phyloP scores from a whole-genome alignment of 192 early-diverging fungal species.

The Backusella westeae region DNA sequence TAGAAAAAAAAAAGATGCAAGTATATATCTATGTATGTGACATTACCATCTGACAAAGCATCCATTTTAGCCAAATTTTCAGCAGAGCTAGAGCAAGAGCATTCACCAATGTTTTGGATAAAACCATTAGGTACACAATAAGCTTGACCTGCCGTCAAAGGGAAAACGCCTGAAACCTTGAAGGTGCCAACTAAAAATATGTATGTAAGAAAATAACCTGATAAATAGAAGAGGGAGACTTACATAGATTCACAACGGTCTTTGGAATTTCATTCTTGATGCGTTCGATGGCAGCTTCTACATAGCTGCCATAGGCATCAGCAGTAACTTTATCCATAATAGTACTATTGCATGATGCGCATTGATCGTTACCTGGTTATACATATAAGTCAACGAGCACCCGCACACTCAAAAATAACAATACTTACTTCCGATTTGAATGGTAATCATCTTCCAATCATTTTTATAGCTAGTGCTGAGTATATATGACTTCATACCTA shows the following conservation, averaged over 20 bases:
- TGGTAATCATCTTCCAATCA: conserved; percentile 17
- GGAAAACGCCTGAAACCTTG: conserved; percentile 19
- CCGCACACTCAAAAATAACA: neutral
- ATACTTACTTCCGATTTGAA: conserved; percentile 27
- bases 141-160: conserved; percentile 6
- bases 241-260: conserved; percentile 21
- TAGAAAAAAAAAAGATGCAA: neutral
- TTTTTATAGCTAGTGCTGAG: conserved; percentile 4
- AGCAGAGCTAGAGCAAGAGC: conserved; percentile 6
- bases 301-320: conserved; percentile 8
- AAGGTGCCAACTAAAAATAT: conserved; percentile 20
- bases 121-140: conserved; percentile 18
- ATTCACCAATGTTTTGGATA: conserved; percentile 8
- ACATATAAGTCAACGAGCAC: neutral
- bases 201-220: neutral
- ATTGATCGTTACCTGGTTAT: conserved; percentile 21
- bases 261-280: conserved; percentile 17
- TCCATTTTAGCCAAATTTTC: conserved; percentile 20
- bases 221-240: neutral
- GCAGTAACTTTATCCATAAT: neutral
- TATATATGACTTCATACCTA: conserved; percentile 11
- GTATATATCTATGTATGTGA: neutral
- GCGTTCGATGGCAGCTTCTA: conserved; percentile 15
- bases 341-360: conserved; percentile 5
- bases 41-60: conserved; percentile 13